Evolutionary conservation across 2,329 filamentous ascomycete genomes (phyloP), one percentile per base, ranked within the genome.

Genomic region (Fusarium sacchari): DNA sequence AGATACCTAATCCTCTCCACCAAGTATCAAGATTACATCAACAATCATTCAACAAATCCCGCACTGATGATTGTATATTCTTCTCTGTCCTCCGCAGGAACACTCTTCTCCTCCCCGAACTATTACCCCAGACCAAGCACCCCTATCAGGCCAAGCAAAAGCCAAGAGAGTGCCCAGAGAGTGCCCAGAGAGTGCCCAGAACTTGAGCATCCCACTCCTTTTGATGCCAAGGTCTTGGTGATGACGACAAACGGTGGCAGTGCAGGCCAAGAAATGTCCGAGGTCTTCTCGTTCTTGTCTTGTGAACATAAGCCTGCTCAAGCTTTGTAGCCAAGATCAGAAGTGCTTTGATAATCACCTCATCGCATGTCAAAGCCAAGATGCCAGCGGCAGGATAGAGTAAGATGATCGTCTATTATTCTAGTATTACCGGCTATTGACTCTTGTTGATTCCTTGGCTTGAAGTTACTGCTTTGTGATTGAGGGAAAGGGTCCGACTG

Each of bases 191-290:
- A 67, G 37, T 43, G 66, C 71, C 71, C 49, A 73, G 66, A 61
- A 53, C 44, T 49, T 30, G 60, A 69, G 52, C 58, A 67, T 34
- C 62, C 53, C 53, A 67, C 47, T 32, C 39, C 53, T 53, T 60
- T 58, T 66, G 24, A 26, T 53, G 76, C 76, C 76, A 78, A 78
- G 76, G 56, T 68, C 73, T 78, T 77, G 72, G 67, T 36, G 58
- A 72, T 75, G 72, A 69, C 70, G 74, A 75, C 72, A 77, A 70
- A 64, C 64, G 73, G 76, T 76, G 76, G 76, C 76, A 76, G 76
- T 78, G 76, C 76, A 78, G 52, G 53, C 56, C 47, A 65, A 47
- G 58, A 40, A 42, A 46, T 37, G 40, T 37, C 43, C 59, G 44
- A 50, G 20, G 49, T 47, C n/a, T 64, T 36, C 24, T 53, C 50